Evolutionary conservation across 2,329 filamentous ascomycete species (phyloP).

Genomic region (Simplicillium aogashimaense): DNA sequence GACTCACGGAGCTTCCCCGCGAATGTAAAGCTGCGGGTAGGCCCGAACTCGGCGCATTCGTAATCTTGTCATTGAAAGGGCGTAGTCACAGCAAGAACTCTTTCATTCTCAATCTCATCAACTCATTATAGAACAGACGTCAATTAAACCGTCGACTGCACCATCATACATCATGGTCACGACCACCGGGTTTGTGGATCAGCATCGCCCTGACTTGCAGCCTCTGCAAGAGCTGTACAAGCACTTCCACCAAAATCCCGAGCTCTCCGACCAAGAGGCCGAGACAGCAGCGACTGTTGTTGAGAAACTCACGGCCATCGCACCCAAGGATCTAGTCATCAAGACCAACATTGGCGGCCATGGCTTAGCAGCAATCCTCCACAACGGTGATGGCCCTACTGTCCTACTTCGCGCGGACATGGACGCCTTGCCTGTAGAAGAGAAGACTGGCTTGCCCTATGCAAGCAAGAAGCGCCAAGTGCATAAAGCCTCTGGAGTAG

Average conservation of each 20-base stretch:
- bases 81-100: too few relatives aligned
- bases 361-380: conserved; percentile 45
- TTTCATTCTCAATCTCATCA: too few relatives aligned
- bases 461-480: conserved; percentile 31
- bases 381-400: conserved; percentile 43
- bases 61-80: too few relatives aligned
- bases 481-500: conserved; percentile 30
- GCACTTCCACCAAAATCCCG: conserved; percentile 47
- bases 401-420: conserved; percentile 53
- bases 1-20: too few relatives aligned
- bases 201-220: too few relatives aligned
- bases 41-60: too few relatives aligned
- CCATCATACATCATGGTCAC: too few relatives aligned
- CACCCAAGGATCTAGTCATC: too few relatives aligned
- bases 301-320: conserved; percentile 20
- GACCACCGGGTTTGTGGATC: too few relatives aligned
- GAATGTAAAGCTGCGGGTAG: too few relatives aligned
- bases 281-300: conserved; percentile 38
- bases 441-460: conserved; percentile 44
- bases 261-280: conserved; percentile 46
- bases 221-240: conserved; percentile 34
- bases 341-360: conserved; percentile 24
- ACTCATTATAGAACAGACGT: too few relatives aligned
- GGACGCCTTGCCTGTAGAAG: conserved; percentile 48
- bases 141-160: too few relatives aligned